Evolutionary conservation across 495 filamentous ascomycete genomes (phyloP), one percentile per base, ranked within the genome.

Genomic region (Parathielavia hyrcaniae): DNA sequence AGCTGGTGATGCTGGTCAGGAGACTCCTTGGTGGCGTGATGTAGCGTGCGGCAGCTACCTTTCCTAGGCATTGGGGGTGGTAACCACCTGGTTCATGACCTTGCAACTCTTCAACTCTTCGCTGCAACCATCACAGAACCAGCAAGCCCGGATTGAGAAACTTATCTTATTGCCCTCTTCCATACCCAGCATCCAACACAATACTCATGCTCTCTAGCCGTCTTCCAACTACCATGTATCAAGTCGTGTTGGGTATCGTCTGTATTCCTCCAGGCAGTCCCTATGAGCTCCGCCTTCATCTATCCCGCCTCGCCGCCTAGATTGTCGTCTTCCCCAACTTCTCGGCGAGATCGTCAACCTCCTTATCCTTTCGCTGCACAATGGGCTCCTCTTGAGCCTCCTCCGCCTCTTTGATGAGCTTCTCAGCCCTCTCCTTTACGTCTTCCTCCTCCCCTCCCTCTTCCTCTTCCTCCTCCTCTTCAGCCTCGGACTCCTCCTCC

Each of bases 311-410:
- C 9, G 2, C 10, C 4, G 11, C 50, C 61, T 64, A 79, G 53
- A 79, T 75, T 36, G 60, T 64, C 14, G 91, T 86, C 75, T 88
- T 88, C 45, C 75, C 82, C 53, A 98, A 72, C 62, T 81, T 76
- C 64, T 85, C 83, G 9, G 90, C 88, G 59, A 96, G 75, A 17
- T 83, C 83, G 67, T 97, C 91, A 38, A 97, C 88, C 30, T 86
- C 85, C 64, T 79, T 76, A 70, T 96, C 89, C 67, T 90, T 78
- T 67, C 81, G 72, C 72, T 89, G 82, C 13, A 82, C 76, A 11
- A 86, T 84, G 49, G 87, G 83, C 74, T 88, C 78, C 52, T 87
- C 79, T 72, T 93, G 87, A 7, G 84, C 88, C 64, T 79, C 75
- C 44, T 91, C 81, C 22, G 85, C 83, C 59, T 88, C 84, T 69